phyloP scores from a whole-genome alignment of 1,139 yeast species.

The Taphrina flavorubra region DNA sequence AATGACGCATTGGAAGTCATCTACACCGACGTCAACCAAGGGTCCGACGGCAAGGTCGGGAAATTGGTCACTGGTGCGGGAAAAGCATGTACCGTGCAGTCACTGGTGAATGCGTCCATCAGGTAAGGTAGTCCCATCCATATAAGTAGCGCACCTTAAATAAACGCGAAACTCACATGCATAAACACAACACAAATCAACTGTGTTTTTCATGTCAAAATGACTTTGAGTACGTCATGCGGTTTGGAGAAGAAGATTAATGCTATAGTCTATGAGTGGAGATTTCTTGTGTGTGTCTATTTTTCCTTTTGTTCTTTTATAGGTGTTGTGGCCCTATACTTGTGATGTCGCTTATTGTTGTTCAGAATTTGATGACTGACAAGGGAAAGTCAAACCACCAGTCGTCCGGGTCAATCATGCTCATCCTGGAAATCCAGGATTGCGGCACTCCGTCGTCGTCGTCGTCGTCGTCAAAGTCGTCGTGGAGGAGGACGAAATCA shows the following conservation, averaged over 20 bases:
- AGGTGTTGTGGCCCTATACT: too few relatives aligned
- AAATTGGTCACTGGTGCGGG: conserved; percentile 14
- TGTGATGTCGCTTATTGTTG: neutral
- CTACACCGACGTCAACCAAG: conserved; percentile 20
- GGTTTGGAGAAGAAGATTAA: too few relatives aligned
- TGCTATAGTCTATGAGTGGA: too few relatives aligned
- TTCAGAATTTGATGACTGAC: neutral
- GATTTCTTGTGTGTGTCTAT: too few relatives aligned
- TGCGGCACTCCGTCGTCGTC: neutral
- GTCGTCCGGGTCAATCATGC: neutral
- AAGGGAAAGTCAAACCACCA: neutral
- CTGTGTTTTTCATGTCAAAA: neutral
- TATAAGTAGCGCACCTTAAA: too few relatives aligned
- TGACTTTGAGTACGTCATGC: too few relatives aligned
- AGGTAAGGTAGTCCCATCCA: conserved; percentile 7
- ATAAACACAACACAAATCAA: too few relatives aligned
- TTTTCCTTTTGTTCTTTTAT: too few relatives aligned
- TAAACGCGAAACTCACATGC: too few relatives aligned
- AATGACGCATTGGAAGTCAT: conserved; percentile 50
- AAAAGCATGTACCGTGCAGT: conserved; percentile 26
- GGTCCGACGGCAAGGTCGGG: conserved; percentile 17
- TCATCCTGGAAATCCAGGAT: neutral
- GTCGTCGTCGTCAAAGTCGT: neutral
- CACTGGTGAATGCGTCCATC: conserved; percentile 28
- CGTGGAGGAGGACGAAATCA: neutral